phyloP scores from a whole-genome alignment of 2,329 filamentous ascomycete genomes.

The Hypomyces perniciosus region DNA sequence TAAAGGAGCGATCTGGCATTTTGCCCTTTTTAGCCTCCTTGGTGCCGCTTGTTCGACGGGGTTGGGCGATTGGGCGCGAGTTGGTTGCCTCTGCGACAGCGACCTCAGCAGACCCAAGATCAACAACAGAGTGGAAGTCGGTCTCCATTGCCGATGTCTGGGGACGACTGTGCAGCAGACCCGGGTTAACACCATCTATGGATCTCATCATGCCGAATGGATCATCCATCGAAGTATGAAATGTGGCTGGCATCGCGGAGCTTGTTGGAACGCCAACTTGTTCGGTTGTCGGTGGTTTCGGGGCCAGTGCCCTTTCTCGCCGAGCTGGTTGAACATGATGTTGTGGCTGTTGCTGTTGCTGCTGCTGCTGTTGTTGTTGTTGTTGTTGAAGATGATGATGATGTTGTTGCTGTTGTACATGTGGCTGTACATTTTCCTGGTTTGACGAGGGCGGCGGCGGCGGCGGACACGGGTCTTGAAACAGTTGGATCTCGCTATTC shows the following conservation, averaged over 20 bases:
- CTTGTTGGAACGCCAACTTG: constrained; percentile 3
- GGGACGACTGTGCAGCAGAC: constrained; percentile 50
- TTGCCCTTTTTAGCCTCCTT: constrained; percentile 39
- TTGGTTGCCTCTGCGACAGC: constrained; percentile 22
- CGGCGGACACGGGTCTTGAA: constrained; percentile 37
- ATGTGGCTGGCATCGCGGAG: constrained; percentile 35
- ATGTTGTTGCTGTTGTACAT: neutral
- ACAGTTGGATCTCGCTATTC: constrained; percentile 49
- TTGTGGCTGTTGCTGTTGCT: too few relatives aligned
- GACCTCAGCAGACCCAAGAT: constrained; percentile 23
- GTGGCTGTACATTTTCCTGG: constrained; percentile 30
- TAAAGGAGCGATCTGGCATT: constrained; percentile 34
- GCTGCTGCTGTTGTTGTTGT: too few relatives aligned
- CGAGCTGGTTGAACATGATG: constrained; percentile 24
- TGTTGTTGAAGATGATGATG: too few relatives aligned
- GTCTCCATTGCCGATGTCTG: constrained; percentile 42
- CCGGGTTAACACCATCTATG: constrained; percentile 51
- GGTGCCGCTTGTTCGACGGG: constrained; percentile 41
- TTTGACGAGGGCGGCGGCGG: constrained; percentile 26
- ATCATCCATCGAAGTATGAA: constrained; percentile 41
- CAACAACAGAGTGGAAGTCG: constrained; percentile 26
- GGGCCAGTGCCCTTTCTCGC: constrained; percentile 43
- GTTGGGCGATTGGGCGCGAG: constrained; percentile 26
- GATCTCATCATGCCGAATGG: constrained; percentile 44
- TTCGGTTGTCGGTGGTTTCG: constrained; percentile 39